phyloP scores from a whole-genome alignment of 768 basidiomycete genomes.

The Kwoniella dejecticola region DNA sequence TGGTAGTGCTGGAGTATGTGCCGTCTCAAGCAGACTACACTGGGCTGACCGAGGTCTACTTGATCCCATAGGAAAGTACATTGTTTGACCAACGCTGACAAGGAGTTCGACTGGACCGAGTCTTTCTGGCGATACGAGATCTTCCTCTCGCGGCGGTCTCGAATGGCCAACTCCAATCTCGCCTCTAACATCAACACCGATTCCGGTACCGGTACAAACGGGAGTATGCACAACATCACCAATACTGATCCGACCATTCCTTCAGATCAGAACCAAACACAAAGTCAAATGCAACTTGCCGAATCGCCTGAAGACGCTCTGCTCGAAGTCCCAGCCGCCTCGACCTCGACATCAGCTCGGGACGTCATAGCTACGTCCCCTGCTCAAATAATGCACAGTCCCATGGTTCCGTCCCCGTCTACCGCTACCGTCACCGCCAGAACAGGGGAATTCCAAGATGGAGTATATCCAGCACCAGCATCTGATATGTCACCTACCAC shows the following conservation, averaged over 20 bases:
- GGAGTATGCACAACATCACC: no score
- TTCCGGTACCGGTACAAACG: no score
- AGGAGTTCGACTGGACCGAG: conserved; percentile 21
- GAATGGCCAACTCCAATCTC: not conserved
- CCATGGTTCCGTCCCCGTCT: not conserved
- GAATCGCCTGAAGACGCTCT: conserved; percentile 12
- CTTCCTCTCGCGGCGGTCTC: conserved; percentile 10
- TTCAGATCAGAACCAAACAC: no score
- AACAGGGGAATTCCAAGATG: not conserved
- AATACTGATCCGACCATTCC: no score
- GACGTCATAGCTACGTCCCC: no score
- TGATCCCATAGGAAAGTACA: conserved; percentile 7
- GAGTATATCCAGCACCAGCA: not conserved
- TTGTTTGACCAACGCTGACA: conserved; percentile 4
- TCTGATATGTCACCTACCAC: no score
- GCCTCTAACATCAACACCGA: no score
- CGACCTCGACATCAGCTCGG: not conserved
- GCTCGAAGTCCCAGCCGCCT: not conserved
- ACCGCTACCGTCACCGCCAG: not conserved
- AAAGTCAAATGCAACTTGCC: no score
- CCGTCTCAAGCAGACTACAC: no score
- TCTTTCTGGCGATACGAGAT: conserved; percentile 23
- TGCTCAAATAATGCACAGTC: not conserved
- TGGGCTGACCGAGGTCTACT: not conserved
- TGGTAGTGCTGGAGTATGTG: conserved; percentile 17